These are phyloP conservation scores for Backusella liffmaniae DNA, from an alignment of 192 early-diverging fungal genomes.

Conservation along the genomic window DNA sequence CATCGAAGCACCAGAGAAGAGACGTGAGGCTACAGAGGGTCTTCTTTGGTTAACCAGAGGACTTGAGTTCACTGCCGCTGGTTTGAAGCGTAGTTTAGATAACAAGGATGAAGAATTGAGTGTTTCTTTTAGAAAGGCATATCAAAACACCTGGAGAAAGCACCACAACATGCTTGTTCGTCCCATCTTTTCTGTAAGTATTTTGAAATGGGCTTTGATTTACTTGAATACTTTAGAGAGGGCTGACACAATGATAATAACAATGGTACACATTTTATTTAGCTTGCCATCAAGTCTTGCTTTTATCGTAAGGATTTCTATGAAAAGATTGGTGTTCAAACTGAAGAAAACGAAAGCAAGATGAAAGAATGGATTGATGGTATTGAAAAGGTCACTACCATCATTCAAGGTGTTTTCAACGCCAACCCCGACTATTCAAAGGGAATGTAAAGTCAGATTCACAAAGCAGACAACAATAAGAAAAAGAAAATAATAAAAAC, in stretches of 20 bases:
- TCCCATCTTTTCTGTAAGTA: slow-evolving; percentile 56
- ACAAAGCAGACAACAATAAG: background rate
- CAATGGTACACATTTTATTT: background rate
- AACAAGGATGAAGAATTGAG: slow-evolving; percentile 55
- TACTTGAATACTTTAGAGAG: background rate
- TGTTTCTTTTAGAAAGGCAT: slow-evolving; percentile 65
- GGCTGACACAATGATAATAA: too few relatives aligned
- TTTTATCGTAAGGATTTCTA: slow-evolving; percentile 85
- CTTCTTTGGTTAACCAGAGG: slow-evolving; percentile 82
- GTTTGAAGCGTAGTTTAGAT: slow-evolving; percentile 51
- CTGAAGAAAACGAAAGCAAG: slow-evolving; percentile 50
- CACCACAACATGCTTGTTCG: slow-evolving; percentile 65
- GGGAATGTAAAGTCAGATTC: slow-evolving; percentile 8
- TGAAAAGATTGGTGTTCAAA: slow-evolving; percentile 67
- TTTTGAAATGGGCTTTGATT: background rate
- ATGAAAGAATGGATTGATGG: slow-evolving; percentile 67
- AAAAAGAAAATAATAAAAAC: background rate
- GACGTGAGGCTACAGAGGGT: slow-evolving; percentile 80
- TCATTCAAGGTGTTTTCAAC: slow-evolving; percentile 59
- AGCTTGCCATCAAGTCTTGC: slow-evolving; percentile 88
- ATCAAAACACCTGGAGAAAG: slow-evolving; percentile 59
- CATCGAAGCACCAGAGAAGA: slow-evolving; percentile 66
- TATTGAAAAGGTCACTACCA: slow-evolving; percentile 66
- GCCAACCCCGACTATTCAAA: slow-evolving; percentile 19
- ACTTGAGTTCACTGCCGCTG: slow-evolving; percentile 69